Conservation (phyloP, 192 early-diverging fungal species). For the Mycoemilia scoparia region DNA sequence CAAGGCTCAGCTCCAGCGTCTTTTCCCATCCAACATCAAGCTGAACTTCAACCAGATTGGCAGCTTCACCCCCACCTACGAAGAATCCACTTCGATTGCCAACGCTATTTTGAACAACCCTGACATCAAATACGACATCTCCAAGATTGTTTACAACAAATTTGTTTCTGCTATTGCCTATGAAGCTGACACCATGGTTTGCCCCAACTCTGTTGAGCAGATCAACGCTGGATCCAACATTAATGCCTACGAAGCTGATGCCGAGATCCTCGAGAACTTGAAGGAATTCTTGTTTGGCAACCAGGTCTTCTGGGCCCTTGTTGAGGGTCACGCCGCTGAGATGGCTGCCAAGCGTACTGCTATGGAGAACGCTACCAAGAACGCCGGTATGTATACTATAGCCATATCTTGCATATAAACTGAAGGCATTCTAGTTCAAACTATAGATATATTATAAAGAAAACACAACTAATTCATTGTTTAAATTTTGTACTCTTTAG, state of each 20-base stretch:
- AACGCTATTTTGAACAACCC: slow-evolving; percentile 54
- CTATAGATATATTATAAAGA: too few species aligned
- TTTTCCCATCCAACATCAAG: slow-evolving; percentile 52
- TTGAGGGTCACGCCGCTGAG: slow-evolving; percentile 91
- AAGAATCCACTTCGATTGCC: slow-evolving; percentile 67
- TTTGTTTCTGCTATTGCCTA: slow-evolving; percentile 91
- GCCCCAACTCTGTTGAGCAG: slow-evolving; percentile 32
- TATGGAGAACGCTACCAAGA: slow-evolving; percentile 99
- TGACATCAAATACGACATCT: slow-evolving; percentile 40
- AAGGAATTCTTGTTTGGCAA: slow-evolving; percentile 91
- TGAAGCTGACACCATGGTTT: slow-evolving; percentile 49
- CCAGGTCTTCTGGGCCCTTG: slow-evolving; percentile 84
- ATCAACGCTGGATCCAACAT: slow-evolving; percentile 66
- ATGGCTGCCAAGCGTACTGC: slow-evolving; percentile 91
- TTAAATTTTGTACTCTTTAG: too few species aligned
- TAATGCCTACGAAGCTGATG: slow-evolving; percentile 80
- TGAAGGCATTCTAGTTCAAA: too few species aligned
- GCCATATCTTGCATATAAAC: too few species aligned
- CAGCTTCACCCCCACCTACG: slow-evolving; percentile 71
- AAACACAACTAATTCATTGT: too few species aligned
- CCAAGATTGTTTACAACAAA: slow-evolving; percentile 79
- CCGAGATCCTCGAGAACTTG: slow-evolving; percentile 68
- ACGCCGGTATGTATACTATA: too few species aligned
- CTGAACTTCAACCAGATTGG: slow-evolving; percentile 86
- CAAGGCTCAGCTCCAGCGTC: slow-evolving; percentile 71